These are phyloP conservation scores for Onygenales sp. DNA, from an alignment of 2,329 filamentous ascomycete species.

Conservation along the genomic window DNA sequence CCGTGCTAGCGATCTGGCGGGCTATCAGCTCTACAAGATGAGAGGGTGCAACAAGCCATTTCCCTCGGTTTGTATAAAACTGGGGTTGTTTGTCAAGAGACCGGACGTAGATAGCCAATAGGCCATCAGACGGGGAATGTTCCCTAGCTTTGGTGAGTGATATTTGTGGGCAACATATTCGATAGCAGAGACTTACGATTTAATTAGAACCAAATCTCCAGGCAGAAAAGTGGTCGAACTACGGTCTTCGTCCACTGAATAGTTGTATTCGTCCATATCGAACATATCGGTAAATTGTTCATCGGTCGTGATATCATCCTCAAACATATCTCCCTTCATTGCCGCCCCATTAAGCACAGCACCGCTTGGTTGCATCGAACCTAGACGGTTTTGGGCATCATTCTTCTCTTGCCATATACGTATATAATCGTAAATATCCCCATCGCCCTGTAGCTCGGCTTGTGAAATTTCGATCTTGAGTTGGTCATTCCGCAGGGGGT, in stretches of 20 bases:
- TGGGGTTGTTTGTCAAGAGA: slow-evolving; percentile 33
- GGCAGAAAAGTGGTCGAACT: slow-evolving; percentile 25
- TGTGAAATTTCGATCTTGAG: slow-evolving; percentile 19
- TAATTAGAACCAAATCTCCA: slow-evolving; percentile 31
- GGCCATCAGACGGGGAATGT: slow-evolving; percentile 13
- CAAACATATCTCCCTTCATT: slow-evolving; percentile 9
- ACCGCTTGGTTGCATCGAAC: slow-evolving; percentile 4
- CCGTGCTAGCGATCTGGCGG: slow-evolving; percentile 37
- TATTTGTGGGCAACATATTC: slow-evolving; percentile 10
- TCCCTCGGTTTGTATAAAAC: slow-evolving; percentile 34
- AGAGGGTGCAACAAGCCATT: slow-evolving; percentile 32
- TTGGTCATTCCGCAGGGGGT: slow-evolving; percentile 3
- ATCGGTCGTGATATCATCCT: slow-evolving; percentile 5
- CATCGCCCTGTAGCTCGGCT: slow-evolving; percentile 26
- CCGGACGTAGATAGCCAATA: slow-evolving; percentile 32
- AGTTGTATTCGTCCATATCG: slow-evolving; percentile 3
- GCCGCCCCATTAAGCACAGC: neutral
- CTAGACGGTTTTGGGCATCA: slow-evolving; percentile 1
- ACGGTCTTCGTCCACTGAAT: slow-evolving; percentile 21
- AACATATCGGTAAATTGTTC: slow-evolving; percentile 3
- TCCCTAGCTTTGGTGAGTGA: slow-evolving; percentile 8
- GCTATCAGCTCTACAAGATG: slow-evolving; percentile 39
- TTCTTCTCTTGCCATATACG: slow-evolving; percentile 26
- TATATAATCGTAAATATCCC: slow-evolving; percentile 33
- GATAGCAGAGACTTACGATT: slow-evolving; percentile 17